A percentile compares a stretch with the other conserved stretches of the same genome.
Conservation (phyloP, 805 yeast genomes). For the Ogataea parapolymorpha region DNA sequence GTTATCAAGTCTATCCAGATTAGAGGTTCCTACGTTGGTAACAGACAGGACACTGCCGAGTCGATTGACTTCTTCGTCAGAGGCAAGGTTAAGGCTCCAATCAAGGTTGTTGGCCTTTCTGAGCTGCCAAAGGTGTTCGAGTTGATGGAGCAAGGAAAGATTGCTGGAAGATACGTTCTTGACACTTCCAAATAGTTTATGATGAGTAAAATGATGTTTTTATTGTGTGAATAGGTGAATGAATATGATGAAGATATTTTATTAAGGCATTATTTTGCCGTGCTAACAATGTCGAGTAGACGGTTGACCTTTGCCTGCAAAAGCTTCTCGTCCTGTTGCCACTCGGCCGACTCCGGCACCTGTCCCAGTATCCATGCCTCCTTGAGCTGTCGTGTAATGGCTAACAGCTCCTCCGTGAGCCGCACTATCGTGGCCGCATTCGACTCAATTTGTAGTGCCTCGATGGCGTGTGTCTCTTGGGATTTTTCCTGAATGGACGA, state of each 20-base stretch:
- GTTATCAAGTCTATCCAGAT: constrained; percentile 72
- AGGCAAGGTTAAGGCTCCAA: constrained; percentile 62
- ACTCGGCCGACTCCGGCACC: constrained; percentile 34
- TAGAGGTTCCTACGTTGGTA: constrained; percentile 85
- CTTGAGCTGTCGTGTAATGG: constrained; percentile 46
- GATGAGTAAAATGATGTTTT: not conserved
- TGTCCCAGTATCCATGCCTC: constrained; percentile 60
- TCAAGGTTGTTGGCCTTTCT: constrained; percentile 74
- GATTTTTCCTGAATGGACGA: constrained; percentile 35
- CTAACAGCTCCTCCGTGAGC: constrained; percentile 49
- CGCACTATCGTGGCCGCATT: constrained; percentile 50
- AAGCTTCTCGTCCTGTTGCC: constrained; percentile 19
- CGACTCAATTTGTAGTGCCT: constrained; percentile 52
- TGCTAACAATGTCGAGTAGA: constrained; percentile 34
- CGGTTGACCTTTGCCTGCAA: constrained; percentile 32
- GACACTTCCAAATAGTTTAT: constrained; percentile 63
- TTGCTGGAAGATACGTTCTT: constrained; percentile 86
- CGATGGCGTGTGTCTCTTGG: constrained; percentile 43
- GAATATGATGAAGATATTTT: not conserved
- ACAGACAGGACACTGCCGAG: constrained; percentile 82
- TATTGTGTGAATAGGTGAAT: constrained; percentile 5
- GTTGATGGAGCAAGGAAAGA: constrained; percentile 81
- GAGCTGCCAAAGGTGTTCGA: constrained; percentile 67
- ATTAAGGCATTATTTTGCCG: constrained; percentile 12
- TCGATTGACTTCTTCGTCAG: constrained; percentile 69